Base-by-base conservation (phyloP, 768 basidiomycete genomes). In the Omphalotus guepiniiformis region DNA sequence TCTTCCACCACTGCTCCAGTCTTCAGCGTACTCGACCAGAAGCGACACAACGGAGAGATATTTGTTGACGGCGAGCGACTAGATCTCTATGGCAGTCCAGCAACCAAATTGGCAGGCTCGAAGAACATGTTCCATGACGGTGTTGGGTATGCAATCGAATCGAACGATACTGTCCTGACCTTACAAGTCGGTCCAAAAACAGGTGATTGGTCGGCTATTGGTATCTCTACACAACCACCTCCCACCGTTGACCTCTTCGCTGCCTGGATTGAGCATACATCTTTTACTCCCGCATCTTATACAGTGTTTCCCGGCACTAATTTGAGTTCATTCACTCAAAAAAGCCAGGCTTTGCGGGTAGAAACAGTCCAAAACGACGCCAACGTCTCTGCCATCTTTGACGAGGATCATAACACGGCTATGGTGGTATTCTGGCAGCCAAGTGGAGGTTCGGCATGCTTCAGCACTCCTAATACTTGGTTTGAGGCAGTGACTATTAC, bases 21-120 rank as follows among this genome's bases (percentile, higher is more conserved):
- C 12, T 72, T 76, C 59, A 78, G 80, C 21, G 82, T 87, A 39
- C 75, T 88, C 19, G 85, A 88, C 59, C 83, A 88, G 58, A 74
- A 75, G 49, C 74, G 68, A 3, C 71, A 67, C 39, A 60, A 53
- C 21, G 78, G 73, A 5, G 15, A 51, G 2, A 65, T 84, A 18
- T 59, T 71, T 35, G 62, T 82, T 18, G 63, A 82, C 54, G 69
- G 69, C 11, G 13, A 23, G 8, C 13, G 28, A 9, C 8, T 15
- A 6, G 43, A 25, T 19, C 18, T 11, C 16, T 5, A 22, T 21
- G 18, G n/a, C n/a, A 22, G 13, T 13, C 30, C 42, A 25, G 41
- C 36, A n/a, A 16, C 26, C 23, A 15, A 13, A 13, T 23, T 23
- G 19, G 6, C 35, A 4, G 9, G 47, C 11, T 59, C 61, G 2